Evolutionary conservation across 108 stramenopile species (phyloP).

Genomic region (Nannochloropsis gaditana): DNA sequence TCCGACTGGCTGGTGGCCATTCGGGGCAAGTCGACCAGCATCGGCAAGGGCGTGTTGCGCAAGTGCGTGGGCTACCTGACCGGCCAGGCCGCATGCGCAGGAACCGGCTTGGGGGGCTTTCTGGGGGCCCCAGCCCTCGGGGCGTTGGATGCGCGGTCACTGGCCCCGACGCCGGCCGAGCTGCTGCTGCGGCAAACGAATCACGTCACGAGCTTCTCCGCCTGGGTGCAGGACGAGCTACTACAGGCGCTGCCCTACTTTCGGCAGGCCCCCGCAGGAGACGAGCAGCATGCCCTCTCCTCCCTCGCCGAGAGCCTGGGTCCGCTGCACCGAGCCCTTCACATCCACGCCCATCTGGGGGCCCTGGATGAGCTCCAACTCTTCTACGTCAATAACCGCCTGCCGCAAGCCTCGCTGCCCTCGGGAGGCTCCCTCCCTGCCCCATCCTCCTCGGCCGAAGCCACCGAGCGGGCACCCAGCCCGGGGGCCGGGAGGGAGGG

Average conservation of each 20-base stretch:
- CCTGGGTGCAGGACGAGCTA: background rate
- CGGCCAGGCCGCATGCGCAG: background rate
- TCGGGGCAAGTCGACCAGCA: background rate
- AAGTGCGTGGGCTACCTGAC: background rate
- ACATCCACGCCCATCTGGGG: background rate
- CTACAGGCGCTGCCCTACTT: background rate
- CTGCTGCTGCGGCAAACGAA: background rate
- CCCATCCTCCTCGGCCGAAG: background rate
- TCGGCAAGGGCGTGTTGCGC: background rate
- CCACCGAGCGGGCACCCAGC: background rate
- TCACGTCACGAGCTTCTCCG: background rate
- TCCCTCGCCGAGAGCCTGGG: background rate
- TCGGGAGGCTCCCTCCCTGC: background rate
- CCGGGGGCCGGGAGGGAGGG: background rate
- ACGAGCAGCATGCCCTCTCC: background rate
- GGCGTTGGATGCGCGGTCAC: too few relatives aligned
- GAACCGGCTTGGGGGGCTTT: background rate
- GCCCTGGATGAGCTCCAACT: background rate
- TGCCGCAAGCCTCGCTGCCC: background rate
- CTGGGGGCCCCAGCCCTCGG: too few relatives aligned
- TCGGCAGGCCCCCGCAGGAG: background rate
- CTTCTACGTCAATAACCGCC: background rate
- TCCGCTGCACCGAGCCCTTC: background rate
- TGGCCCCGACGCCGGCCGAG: background rate
- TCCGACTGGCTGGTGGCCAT: background rate